Percentiles rank a stretch among this genome's conserved stretches.
These are phyloP conservation scores for Saccharomyces hybrid DNA, from an alignment of 1,139 yeast genomes.

Conservation along the genomic window DNA sequence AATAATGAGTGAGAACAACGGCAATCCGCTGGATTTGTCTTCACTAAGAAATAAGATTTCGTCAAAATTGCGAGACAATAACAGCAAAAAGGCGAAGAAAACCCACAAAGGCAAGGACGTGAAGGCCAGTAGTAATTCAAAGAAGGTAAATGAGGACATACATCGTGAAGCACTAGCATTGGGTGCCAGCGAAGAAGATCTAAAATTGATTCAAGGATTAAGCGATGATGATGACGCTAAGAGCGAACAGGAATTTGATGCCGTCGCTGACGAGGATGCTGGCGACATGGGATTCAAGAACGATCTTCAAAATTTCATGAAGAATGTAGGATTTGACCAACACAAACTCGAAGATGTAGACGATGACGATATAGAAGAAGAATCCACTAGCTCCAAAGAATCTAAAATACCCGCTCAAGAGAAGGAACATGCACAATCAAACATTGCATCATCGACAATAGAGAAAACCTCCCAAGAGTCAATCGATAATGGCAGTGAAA, in stretches of 20 bases:
- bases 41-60: conserved; percentile 54
- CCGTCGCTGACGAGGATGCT: conserved; percentile 33
- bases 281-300: conserved; percentile 43
- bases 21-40: conserved; percentile 33
- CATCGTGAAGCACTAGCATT: conserved; percentile 64
- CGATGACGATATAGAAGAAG: conserved; percentile 26
- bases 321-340: conserved; percentile 52
- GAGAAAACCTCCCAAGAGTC: conserved; percentile 14
- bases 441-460: conserved; percentile 10
- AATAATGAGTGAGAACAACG: conserved; percentile 9
- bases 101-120: conserved; percentile 9
- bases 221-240: conserved; percentile 46
- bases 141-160: conserved; percentile 35
- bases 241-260: conserved; percentile 56
- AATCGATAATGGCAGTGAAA: conserved; percentile 20
- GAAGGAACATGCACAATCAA: conserved; percentile 14
- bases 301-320: conserved; percentile 62
- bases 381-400: conserved; percentile 8
- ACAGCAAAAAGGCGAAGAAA: conserved; percentile 22
- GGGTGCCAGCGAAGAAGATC: conserved; percentile 68
- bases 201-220: conserved; percentile 46
- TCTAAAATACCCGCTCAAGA: conserved; percentile 24
- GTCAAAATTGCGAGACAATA: conserved; percentile 26
- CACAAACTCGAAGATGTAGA: conserved; percentile 21
- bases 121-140: conserved; percentile 9